These are phyloP conservation scores for Scorias spongiosa DNA, from an alignment of 2,329 filamentous ascomycete genomes.

Conservation along the genomic window DNA sequence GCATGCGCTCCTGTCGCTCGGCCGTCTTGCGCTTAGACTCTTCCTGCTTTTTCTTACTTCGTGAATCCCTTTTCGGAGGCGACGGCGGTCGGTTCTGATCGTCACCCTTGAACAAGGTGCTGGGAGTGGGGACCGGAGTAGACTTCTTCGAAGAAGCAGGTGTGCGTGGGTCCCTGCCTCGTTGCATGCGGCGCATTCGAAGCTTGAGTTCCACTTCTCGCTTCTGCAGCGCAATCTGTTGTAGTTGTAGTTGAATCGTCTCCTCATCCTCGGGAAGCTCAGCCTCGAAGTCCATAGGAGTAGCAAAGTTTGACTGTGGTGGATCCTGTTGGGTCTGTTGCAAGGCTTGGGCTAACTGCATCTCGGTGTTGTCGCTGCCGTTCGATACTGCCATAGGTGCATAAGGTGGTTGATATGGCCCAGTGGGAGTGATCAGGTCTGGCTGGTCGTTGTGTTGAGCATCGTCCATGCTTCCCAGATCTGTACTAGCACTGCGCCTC, in stretches of 20 bases:
- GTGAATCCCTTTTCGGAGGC: constrained; percentile 19
- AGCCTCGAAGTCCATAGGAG: constrained; percentile 8
- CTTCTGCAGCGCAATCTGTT: constrained; percentile 22
- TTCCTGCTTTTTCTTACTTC: constrained; percentile 22
- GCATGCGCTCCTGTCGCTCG: constrained; percentile 22
- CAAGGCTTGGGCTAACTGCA: constrained; percentile 16
- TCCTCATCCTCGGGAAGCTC: constrained; percentile 21
- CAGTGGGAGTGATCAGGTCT: neutral
- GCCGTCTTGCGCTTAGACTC: constrained; percentile 21
- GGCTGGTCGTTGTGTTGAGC: constrained; percentile 4
- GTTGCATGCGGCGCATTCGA: constrained; percentile 19
- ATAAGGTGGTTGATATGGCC: constrained; percentile 20
- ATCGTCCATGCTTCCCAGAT: neutral
- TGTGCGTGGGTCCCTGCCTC: constrained; percentile 10
- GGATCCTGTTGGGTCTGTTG: constrained; percentile 5
- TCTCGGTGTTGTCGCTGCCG: constrained; percentile 8
- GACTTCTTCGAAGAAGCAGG: constrained; percentile 5
- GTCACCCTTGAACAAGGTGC: constrained; percentile 6
- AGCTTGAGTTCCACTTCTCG: constrained; percentile 23
- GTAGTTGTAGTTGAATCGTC: constrained; percentile 20
- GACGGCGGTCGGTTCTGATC: constrained; percentile 11
- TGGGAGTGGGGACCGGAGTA: constrained; percentile 5
- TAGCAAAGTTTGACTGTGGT: constrained; percentile 6
- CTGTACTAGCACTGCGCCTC: neutral
- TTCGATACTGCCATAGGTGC: constrained; percentile 15